Evolutionary conservation across 805 yeast genomes (phyloP).

Genomic region (Danielia reshetovae): DNA sequence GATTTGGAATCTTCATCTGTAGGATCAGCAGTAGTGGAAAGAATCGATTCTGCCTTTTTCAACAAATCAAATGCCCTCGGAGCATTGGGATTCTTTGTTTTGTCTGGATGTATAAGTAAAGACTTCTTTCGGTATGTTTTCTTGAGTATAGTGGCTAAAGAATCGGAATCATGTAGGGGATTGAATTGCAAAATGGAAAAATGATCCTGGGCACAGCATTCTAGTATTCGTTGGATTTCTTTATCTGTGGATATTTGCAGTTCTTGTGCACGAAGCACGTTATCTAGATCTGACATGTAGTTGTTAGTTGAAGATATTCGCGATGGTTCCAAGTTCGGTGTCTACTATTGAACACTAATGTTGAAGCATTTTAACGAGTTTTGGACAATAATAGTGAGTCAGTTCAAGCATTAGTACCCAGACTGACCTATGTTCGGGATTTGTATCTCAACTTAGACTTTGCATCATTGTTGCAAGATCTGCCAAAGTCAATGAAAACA

Average conservation of each 20-base stretch:
- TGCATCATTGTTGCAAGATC: no score
- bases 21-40: slow-evolving; percentile 16
- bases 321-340: no score
- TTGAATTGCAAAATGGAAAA: slow-evolving; percentile 48
- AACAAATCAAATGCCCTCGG: slow-evolving; percentile 60
- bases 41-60: slow-evolving; percentile 47
- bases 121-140: slow-evolving; percentile 55
- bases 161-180: slow-evolving; percentile 37
- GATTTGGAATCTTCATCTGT: slow-evolving; percentile 2
- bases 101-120: slow-evolving; percentile 67
- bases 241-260: slow-evolving; percentile 35
- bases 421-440: no score
- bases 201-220: slow-evolving; percentile 46
- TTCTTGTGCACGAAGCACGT: slow-evolving; percentile 20
- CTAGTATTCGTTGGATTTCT: slow-evolving; percentile 55
- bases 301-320: no score
- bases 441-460: no score
- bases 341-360: no score
- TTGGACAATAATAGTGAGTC: no score
- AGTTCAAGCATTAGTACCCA: no score
- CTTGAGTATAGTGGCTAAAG: slow-evolving; percentile 35
- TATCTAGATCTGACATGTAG: slow-evolving; percentile 13
- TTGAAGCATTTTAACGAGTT: no score
- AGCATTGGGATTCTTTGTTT: slow-evolving; percentile 51
- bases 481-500: no score